A percentile compares a stretch with the other conserved stretches of the same genome.
Evolutionary conservation across 1,139 yeast genomes (phyloP).

Genomic region (Nadsonia starkeyi-henricii): DNA sequence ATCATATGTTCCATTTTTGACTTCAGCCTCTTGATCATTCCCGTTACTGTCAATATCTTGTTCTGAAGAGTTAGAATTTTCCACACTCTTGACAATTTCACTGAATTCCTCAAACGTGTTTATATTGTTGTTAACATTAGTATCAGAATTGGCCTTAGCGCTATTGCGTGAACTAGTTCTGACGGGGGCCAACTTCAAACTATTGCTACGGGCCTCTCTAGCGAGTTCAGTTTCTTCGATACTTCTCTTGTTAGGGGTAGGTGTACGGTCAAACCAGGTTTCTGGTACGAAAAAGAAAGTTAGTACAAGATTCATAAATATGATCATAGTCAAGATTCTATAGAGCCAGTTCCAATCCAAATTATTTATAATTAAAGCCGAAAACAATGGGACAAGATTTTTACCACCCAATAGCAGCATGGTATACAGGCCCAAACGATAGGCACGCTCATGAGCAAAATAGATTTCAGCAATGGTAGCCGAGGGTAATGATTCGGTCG

Average conservation of each 20-base stretch:
- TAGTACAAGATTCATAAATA: constrained; percentile 33
- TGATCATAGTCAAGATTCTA: constrained; percentile 43
- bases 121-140: no score
- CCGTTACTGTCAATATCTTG: no score
- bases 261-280: constrained; percentile 50
- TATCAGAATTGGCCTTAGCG: no score
- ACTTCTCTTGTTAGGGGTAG: constrained; percentile 37
- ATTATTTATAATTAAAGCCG: constrained; percentile 38
- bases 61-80: no score
- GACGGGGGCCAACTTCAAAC: neutral
- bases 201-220: constrained; percentile 23
- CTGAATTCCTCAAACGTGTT: no score
- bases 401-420: constrained; percentile 49
- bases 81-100: no score
- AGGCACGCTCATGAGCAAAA: constrained; percentile 53
- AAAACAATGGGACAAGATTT: constrained; percentile 42
- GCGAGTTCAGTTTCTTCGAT: constrained; percentile 38
- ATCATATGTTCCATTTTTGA: no score
- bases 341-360: constrained; percentile 48
- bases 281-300: constrained; percentile 48
- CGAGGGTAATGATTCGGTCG: constrained; percentile 48
- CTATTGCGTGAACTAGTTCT: no score
- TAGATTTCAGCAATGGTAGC: constrained; percentile 52
- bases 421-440: constrained; percentile 48
- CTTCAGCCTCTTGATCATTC: no score